phyloP scores from a whole-genome alignment of 768 basidiomycete species.

The Auriscalpium vulgare region DNA sequence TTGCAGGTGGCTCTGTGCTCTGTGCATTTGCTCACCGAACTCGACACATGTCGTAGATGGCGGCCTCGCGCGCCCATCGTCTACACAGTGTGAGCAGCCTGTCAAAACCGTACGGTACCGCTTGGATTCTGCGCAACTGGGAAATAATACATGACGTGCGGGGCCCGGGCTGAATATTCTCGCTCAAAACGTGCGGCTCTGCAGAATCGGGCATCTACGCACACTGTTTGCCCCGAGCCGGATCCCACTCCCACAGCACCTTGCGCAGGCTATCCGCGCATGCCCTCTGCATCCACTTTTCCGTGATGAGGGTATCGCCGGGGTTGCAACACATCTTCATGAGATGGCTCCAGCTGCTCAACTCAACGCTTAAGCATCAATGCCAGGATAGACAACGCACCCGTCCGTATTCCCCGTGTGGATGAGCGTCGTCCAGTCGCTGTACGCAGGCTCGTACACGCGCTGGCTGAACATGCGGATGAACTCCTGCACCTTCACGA shows the following conservation, averaged over 20 bases:
- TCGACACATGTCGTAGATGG: slow-evolving; percentile 78
- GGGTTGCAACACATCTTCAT: slow-evolving; percentile 56
- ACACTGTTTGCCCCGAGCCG: slow-evolving; percentile 50
- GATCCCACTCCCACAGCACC: slow-evolving; percentile 62
- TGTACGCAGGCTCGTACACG: slow-evolving; percentile 53
- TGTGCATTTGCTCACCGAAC: slow-evolving; percentile 44
- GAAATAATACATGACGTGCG: slow-evolving; percentile 66
- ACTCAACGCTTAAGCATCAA: slow-evolving; percentile 1
- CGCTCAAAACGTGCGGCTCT: background rate
- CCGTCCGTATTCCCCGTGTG: slow-evolving; percentile 70
- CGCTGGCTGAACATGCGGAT: slow-evolving; percentile 46
- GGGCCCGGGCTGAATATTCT: slow-evolving; percentile 35
- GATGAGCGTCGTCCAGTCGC: slow-evolving; percentile 47
- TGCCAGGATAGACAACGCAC: slow-evolving; percentile 9
- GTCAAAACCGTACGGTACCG: slow-evolving; percentile 42
- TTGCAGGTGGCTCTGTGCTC: too few species aligned
- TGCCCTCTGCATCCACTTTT: slow-evolving; percentile 72
- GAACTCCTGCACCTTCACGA: slow-evolving; percentile 52
- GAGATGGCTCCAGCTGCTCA: slow-evolving; percentile 43
- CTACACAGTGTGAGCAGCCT: slow-evolving; percentile 21
- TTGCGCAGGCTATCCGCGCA: slow-evolving; percentile 53
- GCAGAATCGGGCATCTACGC: slow-evolving; percentile 5
- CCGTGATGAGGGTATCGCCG: slow-evolving; percentile 48
- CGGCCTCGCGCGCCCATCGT: slow-evolving; percentile 69
- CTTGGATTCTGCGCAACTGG: slow-evolving; percentile 82